phyloP scores from a whole-genome alignment of 306 rosid species.

The Coriaria nepalensis region DNA sequence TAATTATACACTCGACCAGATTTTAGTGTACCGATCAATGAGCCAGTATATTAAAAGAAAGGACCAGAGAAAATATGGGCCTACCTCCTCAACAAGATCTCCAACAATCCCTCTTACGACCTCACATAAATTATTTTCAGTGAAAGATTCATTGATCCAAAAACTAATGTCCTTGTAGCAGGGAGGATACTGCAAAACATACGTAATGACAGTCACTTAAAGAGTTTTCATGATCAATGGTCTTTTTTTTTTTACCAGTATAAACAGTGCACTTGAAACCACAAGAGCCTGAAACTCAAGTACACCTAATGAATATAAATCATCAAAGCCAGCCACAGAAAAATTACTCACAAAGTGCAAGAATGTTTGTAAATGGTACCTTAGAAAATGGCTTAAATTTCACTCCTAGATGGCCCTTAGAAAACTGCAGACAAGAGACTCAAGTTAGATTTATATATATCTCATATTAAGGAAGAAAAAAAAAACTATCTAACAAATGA shows the following conservation, averaged over 20 bases:
- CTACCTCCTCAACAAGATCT: constrained; percentile 98
- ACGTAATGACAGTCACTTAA: too few relatives aligned
- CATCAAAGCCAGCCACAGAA: too few relatives aligned
- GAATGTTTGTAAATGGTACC: constrained; percentile 69
- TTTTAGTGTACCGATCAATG: too few relatives aligned
- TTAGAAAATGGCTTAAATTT: constrained; percentile 88
- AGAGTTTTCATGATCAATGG: too few relatives aligned
- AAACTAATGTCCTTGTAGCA: constrained; percentile 94
- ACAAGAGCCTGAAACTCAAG: too few relatives aligned
- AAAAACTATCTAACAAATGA: constrained; percentile 8
- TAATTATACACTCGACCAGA: too few relatives aligned
- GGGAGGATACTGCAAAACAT: constrained; percentile 66
- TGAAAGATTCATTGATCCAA: constrained; percentile 79
- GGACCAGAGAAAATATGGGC: too few relatives aligned
- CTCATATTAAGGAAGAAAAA: constrained; percentile 10
- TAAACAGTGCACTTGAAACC: too few relatives aligned
- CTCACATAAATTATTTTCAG: constrained; percentile 95
- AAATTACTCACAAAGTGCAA: too few relatives aligned
- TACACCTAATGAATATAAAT: too few relatives aligned
- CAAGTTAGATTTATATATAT: constrained; percentile 4
- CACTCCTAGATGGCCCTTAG: constrained; percentile 56
- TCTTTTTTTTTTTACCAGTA: too few relatives aligned
- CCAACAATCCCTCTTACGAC: constrained; percentile 88
- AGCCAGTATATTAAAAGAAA: too few relatives aligned
- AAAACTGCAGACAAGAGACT: constrained; percentile 51